Evolutionary conservation across 495 filamentous ascomycete species (phyloP), one percentile per base, ranked within the genome.

Genomic region (Penicillium longicatenatum): DNA sequence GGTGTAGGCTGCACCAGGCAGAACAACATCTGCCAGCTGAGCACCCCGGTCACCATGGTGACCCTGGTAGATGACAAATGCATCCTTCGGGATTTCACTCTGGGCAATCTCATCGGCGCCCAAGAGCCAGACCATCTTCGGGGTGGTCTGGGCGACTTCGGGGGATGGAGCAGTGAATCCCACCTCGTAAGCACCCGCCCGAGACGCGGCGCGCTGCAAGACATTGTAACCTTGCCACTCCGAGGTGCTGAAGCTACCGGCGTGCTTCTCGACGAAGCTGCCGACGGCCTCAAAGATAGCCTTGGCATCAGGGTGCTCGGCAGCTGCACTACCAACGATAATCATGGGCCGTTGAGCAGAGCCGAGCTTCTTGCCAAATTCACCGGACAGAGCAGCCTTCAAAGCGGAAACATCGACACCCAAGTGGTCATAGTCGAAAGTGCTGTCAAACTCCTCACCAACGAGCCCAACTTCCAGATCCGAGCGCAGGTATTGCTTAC

Each of bases 171-270:
- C 82, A 42, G 89, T 89, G 74, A 97, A 98, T 68, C 94, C 94
- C 64, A 98, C 83, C 73, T 98, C 94, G 72, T 92, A 98, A 44
- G 94, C 94, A 62, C 90, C 94, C 19, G 86, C 86, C 47, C 94
- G 86, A 49, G 95, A 97, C 52, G 94, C 94, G 16, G 89, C 89
- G 54, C 92, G 86, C 76, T 98, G 94, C 43, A 98, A 87, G 48
- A 98, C 84, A 69, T 97, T 98, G 80, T 92, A 98, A 54, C 93
- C 94, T 74, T 97, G 93, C 92, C 95, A 98, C 63, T 97, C 91
- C 21, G 86, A 82, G 4, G 89, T 94, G 55, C 84, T 76, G 82
- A 98, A 96, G 76, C 89, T 96, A 63, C 80, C 75, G 50, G 90
- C 84, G 68, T 97, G 88, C 84, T 95, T 96, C 57, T 97, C 92